These are phyloP conservation scores for Daldinia decipiens DNA, from an alignment of 495 filamentous ascomycete genomes.

Conservation along the genomic window DNA sequence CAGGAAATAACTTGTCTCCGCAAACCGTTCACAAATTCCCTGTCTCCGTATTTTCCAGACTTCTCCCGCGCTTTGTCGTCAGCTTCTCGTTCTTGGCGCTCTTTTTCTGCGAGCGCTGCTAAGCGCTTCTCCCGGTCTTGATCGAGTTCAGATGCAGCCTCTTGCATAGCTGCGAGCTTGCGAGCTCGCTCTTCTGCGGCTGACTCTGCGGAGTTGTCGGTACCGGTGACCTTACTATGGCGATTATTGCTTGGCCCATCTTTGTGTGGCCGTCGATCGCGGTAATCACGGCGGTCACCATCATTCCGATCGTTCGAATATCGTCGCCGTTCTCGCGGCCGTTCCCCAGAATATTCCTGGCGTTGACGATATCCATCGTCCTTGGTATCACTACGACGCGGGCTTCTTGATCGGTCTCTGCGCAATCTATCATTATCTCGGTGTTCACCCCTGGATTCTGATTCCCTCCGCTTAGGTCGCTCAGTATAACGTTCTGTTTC, in stretches of 20 bases:
- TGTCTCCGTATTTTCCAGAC: constrained; percentile 68
- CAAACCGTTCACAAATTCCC: constrained; percentile 67
- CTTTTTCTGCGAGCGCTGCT: constrained; percentile 70
- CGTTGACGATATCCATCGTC: constrained; percentile 42
- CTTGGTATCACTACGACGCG: constrained; percentile 44
- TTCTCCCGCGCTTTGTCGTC: constrained; percentile 69
- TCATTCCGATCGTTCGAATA: constrained; percentile 34
- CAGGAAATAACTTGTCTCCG: constrained; percentile 58
- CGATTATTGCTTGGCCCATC: constrained; percentile 23
- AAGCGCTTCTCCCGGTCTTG: constrained; percentile 76
- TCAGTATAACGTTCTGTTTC: constrained; percentile 34
- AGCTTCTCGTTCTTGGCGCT: constrained; percentile 69
- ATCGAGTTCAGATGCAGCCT: constrained; percentile 82
- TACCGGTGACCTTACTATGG: not conserved
- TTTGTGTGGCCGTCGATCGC: constrained; percentile 33
- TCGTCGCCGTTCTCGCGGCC: constrained; percentile 24
- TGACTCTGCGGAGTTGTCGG: constrained; percentile 38
- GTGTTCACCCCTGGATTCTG: constrained; percentile 37
- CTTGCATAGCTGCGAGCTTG: constrained; percentile 89
- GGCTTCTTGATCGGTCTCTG: constrained; percentile 49
- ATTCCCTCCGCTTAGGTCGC: constrained; percentile 34
- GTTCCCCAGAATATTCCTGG: constrained; percentile 42
- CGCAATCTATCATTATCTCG: constrained; percentile 40
- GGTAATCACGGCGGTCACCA: constrained; percentile 15
- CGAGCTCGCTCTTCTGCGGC: constrained; percentile 65